These are phyloP conservation scores for Xylariaceae sp. DNA, from an alignment of 2,329 filamentous ascomycete species.

Conservation along the genomic window DNA sequence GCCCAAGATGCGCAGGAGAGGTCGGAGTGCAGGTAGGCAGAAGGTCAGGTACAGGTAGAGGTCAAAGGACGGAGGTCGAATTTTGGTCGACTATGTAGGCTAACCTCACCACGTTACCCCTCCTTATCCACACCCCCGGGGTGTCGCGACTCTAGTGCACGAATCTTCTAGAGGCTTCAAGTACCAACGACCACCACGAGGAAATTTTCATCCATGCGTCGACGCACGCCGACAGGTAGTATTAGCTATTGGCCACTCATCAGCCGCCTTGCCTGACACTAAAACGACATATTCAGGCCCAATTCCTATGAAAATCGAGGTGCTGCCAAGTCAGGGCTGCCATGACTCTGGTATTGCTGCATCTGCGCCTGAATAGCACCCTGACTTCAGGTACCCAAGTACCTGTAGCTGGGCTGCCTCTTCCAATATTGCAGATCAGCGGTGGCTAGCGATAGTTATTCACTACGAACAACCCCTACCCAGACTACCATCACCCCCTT, in stretches of 20 bases:
- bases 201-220: slow-evolving; percentile 1
- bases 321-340: no score
- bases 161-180: slow-evolving; percentile 34
- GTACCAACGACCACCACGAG: slow-evolving; percentile 3
- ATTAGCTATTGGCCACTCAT: neutral
- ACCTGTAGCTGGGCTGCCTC: no score
- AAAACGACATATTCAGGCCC: neutral
- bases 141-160: slow-evolving; percentile 1
- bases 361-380: no score
- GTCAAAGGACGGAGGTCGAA: slow-evolving; percentile 14
- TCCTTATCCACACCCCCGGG: slow-evolving; percentile 25
- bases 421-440: no score
- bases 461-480: slow-evolving; percentile 16
- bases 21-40: slow-evolving; percentile 18
- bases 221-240: slow-evolving; percentile 10
- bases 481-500: slow-evolving; percentile 2
- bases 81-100: slow-evolving; percentile 15
- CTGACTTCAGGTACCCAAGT: no score
- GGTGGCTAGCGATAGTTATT: no score
- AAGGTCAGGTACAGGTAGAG: neutral
- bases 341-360: no score
- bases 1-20: slow-evolving; percentile 26
- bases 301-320: neutral
- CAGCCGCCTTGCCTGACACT: slow-evolving; percentile 7
- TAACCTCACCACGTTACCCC: slow-evolving; percentile 24